A percentile compares a stretch with the other conserved stretches of the same genome.
Evolutionary conservation across 2,329 filamentous ascomycete species (phyloP).

Genomic region (Cercospora brassicicola): DNA sequence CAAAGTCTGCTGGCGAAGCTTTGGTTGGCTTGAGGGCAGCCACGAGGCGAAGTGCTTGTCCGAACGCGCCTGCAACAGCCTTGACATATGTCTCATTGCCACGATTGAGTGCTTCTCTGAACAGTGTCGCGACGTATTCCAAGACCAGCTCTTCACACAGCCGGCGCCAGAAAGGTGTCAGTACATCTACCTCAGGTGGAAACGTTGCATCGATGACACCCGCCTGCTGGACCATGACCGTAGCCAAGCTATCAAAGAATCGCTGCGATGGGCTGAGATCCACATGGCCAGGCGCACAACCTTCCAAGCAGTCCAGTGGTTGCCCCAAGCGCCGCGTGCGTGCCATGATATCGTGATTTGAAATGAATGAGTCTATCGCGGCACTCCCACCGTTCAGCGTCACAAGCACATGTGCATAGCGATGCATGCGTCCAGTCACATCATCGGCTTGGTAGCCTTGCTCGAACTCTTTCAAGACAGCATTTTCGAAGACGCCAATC

Average conservation of each 20-base stretch:
- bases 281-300: constrained; percentile 64
- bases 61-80: constrained; percentile 82
- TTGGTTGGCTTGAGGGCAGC: constrained; percentile 68
- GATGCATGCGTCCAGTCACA: constrained; percentile 81
- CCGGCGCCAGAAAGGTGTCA: constrained; percentile 77
- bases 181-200: constrained; percentile 66
- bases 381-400: constrained; percentile 76
- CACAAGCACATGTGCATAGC: constrained; percentile 83
- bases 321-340: constrained; percentile 70
- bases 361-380: constrained; percentile 76
- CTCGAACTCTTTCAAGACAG: constrained; percentile 87
- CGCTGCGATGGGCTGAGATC: constrained; percentile 75
- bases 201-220: constrained; percentile 81
- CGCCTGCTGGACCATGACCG: constrained; percentile 79
- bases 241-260: constrained; percentile 75
- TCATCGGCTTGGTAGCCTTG: constrained; percentile 88
- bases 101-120: constrained; percentile 80
- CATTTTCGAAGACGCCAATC: constrained; percentile 82
- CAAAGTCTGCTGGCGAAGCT: constrained; percentile 60
- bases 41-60: constrained; percentile 78
- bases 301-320: constrained; percentile 78
- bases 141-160: constrained; percentile 77
- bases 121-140: constrained; percentile 80
- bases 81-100: constrained; percentile 77
- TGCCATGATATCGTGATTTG: constrained; percentile 81